Percentiles rank a stretch among this genome's conserved stretches.
Evolutionary conservation across 2,329 filamentous ascomycete genomes (phyloP).

Genomic region (Penicillium sp.): DNA sequence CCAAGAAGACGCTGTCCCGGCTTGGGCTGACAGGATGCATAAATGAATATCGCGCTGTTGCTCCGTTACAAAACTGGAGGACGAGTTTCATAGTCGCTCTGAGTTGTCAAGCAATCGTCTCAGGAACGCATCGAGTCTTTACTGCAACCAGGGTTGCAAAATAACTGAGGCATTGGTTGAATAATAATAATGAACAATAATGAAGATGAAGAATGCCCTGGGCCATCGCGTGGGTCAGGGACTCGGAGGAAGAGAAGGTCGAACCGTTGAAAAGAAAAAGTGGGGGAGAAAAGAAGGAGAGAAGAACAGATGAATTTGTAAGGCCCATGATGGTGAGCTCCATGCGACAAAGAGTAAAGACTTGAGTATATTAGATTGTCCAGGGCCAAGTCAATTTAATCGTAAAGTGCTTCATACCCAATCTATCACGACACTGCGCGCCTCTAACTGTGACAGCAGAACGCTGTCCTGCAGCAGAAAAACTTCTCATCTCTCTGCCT

Average conservation of each 20-base stretch:
- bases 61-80: neutral
- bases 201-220: neutral
- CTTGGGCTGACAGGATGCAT: slow-evolving; percentile 4
- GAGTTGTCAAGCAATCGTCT: neutral
- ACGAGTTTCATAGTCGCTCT: neutral
- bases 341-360: neutral
- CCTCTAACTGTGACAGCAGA: neutral
- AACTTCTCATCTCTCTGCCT: slow-evolving; percentile 10
- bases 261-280: slow-evolving; percentile 5
- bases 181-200: neutral
- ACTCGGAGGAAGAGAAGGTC: slow-evolving; percentile 2
- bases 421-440: neutral
- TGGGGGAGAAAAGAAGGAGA: slow-evolving; percentile 10
- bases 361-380: neutral
- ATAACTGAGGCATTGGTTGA: neutral
- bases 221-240: slow-evolving; percentile 18
- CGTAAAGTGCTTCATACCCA: slow-evolving; percentile 2
- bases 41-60: neutral
- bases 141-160: neutral
- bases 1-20: slow-evolving; percentile 9
- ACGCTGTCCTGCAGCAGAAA: slow-evolving; percentile 7
- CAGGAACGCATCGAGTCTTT: neutral
- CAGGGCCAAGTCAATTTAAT: neutral
- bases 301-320: slow-evolving; percentile 5
- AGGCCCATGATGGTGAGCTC: neutral